Base-by-base conservation (phyloP, 805 yeast genomes). In the Saccharomycopsis babjevae region DNA sequence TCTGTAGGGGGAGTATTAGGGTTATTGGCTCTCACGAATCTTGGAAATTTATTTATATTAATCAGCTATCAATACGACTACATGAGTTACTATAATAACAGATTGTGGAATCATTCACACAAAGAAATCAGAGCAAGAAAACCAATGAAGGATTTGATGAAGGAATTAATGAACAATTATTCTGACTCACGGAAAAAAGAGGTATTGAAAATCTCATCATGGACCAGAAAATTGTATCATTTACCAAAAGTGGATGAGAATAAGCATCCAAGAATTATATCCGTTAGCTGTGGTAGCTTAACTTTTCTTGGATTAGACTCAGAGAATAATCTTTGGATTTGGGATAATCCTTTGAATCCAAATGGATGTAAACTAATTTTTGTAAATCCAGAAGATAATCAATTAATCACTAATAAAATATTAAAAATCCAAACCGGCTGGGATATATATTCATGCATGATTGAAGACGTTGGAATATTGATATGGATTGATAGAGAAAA, bases 271-370 rank as follows among this genome's bases (percentile, higher is more conserved):
- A 73, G 72, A 56, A 75, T 85, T 57, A 67, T 77, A 1, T 75
- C 81, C 7, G 75, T 86, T 1, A 76, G 83, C 20, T 79, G 88
- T 50, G 93, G 93, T 0, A 71, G 92, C 64, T 73, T 79, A 30
- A 90, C 85, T 69, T 78, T 85, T 59, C 70, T 86, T 15, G 91
- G 84, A 0, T 69, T 86, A 55, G 88, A 84, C 64, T 71, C 75
- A 13, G 55, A 71, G 1, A 77, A 80, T 28, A 67, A 72, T 4
- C 62, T 87, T 1, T 85, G 82, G 78, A 76, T 83, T 0, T 86
- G 92, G 91, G 90, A 86, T 68, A 69, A 71, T 7, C 66, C 71
- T 0, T 72, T 68, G 8, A 74, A 74, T 7, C 67, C 66, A 10
- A 68, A 67, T 57, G 89, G 86, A 0, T 76, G 82, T 5, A 67